A percentile compares a stretch with the other conserved stretches of the same genome.
Conservation (phyloP, 73 alveolate species). For the Blepharisma japonicum region DNA sequence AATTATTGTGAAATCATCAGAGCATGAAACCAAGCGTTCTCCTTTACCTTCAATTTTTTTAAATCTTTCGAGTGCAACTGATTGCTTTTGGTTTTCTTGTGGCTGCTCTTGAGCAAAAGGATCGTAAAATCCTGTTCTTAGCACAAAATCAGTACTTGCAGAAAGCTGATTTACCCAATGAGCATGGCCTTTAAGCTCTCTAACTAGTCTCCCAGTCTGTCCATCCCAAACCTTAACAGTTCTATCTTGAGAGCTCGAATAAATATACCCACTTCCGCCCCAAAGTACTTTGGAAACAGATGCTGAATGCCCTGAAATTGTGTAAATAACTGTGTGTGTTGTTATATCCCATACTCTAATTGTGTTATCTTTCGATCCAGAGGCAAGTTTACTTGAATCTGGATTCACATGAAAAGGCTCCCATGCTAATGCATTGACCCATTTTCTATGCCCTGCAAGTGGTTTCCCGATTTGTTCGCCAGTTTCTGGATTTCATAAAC, state of each 20-base stretch:
- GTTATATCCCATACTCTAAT: conserved; percentile 91
- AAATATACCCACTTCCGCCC: conserved; percentile 95
- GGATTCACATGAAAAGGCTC: conserved; percentile 85
- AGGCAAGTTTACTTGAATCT: conserved; percentile 74
- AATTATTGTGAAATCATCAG: conserved; percentile 98
- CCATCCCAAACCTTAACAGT: conserved; percentile 77
- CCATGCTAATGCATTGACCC: conserved; percentile 97
- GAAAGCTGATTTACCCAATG: conserved; percentile 47
- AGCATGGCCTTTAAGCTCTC: conserved; percentile 56
- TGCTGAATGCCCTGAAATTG: conserved; percentile 87
- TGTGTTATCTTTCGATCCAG: conserved; percentile 79
- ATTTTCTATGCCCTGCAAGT: conserved; percentile 90
- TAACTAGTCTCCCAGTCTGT: conserved; percentile 29
- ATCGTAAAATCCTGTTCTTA: conserved; percentile 12
- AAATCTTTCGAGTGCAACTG: background rate
- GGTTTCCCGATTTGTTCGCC: conserved; percentile 70
- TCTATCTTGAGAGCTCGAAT: conserved; percentile 96
- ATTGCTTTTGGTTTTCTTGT: background rate
- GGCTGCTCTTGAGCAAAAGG: background rate
- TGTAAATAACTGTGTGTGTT: conserved; percentile 64
- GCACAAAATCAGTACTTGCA: conserved; percentile 12
- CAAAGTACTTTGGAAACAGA: conserved; percentile 95
- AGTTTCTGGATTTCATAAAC: conserved; percentile 82
- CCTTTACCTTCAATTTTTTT: conserved; percentile 43
- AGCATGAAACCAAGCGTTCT: conserved; percentile 96